Base-by-base conservation (phyloP, 768 basidiomycete species). In the Lactifluus subvellereus region DNA sequence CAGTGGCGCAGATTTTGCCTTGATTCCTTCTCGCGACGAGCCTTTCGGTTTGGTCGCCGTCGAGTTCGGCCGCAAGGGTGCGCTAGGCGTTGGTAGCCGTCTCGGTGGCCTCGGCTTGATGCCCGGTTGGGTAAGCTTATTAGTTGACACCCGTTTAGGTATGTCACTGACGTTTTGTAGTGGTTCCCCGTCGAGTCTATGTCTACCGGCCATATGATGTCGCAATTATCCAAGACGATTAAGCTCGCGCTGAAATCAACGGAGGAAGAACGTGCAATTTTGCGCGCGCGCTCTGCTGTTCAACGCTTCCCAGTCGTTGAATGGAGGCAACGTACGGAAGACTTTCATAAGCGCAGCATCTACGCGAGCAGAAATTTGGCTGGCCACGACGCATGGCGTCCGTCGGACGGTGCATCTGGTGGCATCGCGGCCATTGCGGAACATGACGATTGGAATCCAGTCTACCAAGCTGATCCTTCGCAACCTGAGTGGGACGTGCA, bases 221-320 rank as follows among this genome's bases (percentile, higher is more conserved):
- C 94, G 13, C 94, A 97, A 72, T 76, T 96, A 64, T 88, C 89
- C 7, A 96, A 96, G 77, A 96, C 94, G 9, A 88, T 97, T 78
- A 96, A 96, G 73, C 80, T 95, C 77, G 94, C 94, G 6, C 77
- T 97, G 66, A 95, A 89, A 75, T 95, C 94, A 10, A 85, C 87
- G 0, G 84, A 91, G 69, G 88, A 95, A 73, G 94, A 96, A 69
- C 88, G 94, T 59, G 92, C 94, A 9, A 86, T 96, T 69, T 82
- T 97, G 30, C 91, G 94, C 71, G 94, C 94, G 49, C 85, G 94
- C 48, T 96, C 94, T 16, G 94, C 94, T 18, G 83, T 97, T 3
- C 94, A 96, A 71, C 91, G 94, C 70, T 97, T 97, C 89, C 94
- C 94, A 5, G 94, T 97, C 60, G 90, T 97, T 32, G 94, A 97